Evolutionary conservation across 495 filamentous ascomycete species (phyloP), one percentile per base, ranked within the genome.

Genomic region (Physcia stellaris): DNA sequence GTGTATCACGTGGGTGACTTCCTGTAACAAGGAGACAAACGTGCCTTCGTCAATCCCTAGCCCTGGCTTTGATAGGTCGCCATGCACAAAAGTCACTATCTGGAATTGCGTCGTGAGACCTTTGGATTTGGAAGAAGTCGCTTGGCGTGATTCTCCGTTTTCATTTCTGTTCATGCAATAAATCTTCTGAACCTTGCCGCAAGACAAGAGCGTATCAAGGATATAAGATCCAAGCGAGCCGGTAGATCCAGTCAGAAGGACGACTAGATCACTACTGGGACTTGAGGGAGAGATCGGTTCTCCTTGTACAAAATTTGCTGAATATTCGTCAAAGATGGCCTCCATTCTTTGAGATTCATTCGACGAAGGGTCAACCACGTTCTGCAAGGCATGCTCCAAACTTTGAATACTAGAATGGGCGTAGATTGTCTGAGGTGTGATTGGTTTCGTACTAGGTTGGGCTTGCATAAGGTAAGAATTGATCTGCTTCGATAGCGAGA

Each of bases 191-290:
- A 64, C 43, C 6, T 18, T 39, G 1, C 39, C 37, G 23, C 48
- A 34, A 2, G 32, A 19, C 2, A 62, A 35, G 3, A 61, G 46
- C 1, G 36, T 13, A 23, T 56, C 31, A 3, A 66, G 49, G 15
- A 64, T 20, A 32, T 62, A 55, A 1, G 48, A 47, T 6, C 63
- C 63, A 2, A 66, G 40, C 6, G 41, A 42, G 6, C 63, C 63
- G 6, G 58, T 63, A 1, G 60, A 59, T n/a, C 61, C 62, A 11
- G 60, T 63, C 3, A 66, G 42, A 17, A 60, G 32, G 4, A 62
- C 39, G 4, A 30, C 35, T 30, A 20, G 7, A 20, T 12, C 6
- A 26, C 32, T 5, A 42, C 20, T 11, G 19, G 21, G 0, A 16
- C 5, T 13, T 28, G 19, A 6, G 2, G 13, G 18, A 4, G 31